These are phyloP conservation scores for Torulaspora microellipsoides DNA, from an alignment of 805 yeast species.

Conservation along the genomic window DNA sequence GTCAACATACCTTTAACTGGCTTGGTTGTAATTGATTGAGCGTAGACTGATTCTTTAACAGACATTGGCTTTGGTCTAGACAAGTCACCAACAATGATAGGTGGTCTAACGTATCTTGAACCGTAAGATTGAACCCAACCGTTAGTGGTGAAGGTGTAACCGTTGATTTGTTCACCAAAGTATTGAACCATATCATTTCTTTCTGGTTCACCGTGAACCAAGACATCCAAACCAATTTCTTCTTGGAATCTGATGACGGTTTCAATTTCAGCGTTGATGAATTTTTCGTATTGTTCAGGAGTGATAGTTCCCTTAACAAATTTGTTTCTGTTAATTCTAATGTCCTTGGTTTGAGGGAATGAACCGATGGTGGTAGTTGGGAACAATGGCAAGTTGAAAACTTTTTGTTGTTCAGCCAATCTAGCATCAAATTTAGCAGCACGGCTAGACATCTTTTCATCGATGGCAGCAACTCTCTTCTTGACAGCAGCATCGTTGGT, in stretches of 20 bases:
- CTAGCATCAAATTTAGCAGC: conserved; percentile 81
- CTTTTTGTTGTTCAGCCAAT: conserved; percentile 78
- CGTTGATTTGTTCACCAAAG: conserved; percentile 98
- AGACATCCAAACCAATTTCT: conserved; percentile 95
- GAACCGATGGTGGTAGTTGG: conserved; percentile 99
- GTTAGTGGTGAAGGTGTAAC: conserved; percentile 96
- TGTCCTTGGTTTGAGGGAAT: conserved; percentile 99
- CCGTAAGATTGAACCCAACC: conserved; percentile 99
- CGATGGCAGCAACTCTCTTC: conserved; percentile 74
- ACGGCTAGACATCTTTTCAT: conserved; percentile 77
- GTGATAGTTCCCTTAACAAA: conserved; percentile 94
- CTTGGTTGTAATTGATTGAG: conserved; percentile 91
- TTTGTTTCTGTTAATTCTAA: conserved; percentile 97
- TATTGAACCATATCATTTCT: conserved; percentile 99
- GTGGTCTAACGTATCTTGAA: conserved; percentile 99
- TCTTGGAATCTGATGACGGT: conserved; percentile 98
- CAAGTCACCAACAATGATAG: conserved; percentile 97
- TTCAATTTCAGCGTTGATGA: conserved; percentile 95
- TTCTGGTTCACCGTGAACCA: conserved; percentile 99
- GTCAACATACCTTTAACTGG: conserved; percentile 99
- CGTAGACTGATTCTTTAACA: conserved; percentile 98
- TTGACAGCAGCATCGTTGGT: conserved; percentile 91
- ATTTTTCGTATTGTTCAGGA: conserved; percentile 90
- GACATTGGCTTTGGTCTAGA: conserved; percentile 98
- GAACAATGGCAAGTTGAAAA: conserved; percentile 94